Evolutionary conservation across 345 rosid genomes (phyloP).

Genomic region (Kandelia obovata): DNA sequence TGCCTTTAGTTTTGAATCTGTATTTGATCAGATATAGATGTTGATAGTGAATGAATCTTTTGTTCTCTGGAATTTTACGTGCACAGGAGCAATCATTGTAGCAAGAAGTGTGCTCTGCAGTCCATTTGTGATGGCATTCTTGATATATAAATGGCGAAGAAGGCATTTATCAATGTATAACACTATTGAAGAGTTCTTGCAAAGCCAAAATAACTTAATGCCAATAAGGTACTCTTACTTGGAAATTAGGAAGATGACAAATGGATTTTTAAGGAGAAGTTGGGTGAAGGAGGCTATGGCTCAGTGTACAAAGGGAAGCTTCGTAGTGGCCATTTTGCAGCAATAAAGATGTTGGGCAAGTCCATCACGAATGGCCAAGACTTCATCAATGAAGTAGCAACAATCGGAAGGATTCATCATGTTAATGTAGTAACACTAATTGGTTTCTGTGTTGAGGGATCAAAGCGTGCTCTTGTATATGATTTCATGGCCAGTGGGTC

Average conservation of each 20-base stretch:
- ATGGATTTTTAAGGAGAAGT: conserved; percentile 13
- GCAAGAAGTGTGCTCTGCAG: conserved; percentile 3
- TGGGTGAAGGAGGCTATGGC: conserved; percentile 22
- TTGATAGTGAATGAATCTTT: not conserved
- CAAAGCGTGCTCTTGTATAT: conserved; percentile 17
- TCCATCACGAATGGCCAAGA: conserved; percentile 15
- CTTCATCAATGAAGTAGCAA: conserved; percentile 18
- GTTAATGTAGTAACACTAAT: conserved; percentile 15
- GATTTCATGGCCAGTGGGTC: conserved; percentile 23
- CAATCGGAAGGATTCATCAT: conserved; percentile 17
- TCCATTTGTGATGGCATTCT: conserved; percentile 11
- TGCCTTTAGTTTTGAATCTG: not conserved
- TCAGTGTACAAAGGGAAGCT: conserved; percentile 15
- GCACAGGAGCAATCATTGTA: not conserved
- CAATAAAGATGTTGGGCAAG: conserved; percentile 16
- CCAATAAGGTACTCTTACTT: conserved; percentile 24
- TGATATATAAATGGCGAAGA: conserved; percentile 17
- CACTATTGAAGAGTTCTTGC: conserved; percentile 18
- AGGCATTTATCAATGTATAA: conserved; percentile 19
- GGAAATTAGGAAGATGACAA: conserved; percentile 14
- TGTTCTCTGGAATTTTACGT: not conserved
- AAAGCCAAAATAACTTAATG: conserved; percentile 9
- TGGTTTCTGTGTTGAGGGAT: conserved; percentile 21
- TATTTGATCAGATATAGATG: not conserved
- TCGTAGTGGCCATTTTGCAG: conserved; percentile 19